phyloP scores from a whole-genome alignment of 441 rosid genomes.

The Biscutella auriculata region DNA sequence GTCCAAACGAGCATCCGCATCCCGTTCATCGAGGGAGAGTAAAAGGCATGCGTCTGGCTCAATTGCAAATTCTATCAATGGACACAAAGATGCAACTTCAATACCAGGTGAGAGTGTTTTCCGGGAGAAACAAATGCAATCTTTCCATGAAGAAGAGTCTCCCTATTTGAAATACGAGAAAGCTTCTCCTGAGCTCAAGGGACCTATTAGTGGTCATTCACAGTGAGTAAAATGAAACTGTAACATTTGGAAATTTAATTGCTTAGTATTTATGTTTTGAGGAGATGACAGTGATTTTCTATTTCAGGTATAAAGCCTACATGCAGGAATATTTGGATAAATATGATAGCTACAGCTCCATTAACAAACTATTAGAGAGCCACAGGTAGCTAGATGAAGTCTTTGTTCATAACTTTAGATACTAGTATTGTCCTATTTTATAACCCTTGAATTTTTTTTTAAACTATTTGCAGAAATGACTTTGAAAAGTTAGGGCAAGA shows the following conservation, averaged over 20 bases:
- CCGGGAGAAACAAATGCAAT: slow-evolving; percentile 41
- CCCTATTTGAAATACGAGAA: slow-evolving; percentile 71
- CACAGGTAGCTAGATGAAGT: slow-evolving; percentile 48
- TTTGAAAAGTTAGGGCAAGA: slow-evolving; percentile 70
- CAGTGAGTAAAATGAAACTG: slow-evolving; percentile 51
- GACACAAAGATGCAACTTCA: slow-evolving; percentile 32
- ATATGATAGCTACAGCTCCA: slow-evolving; percentile 58
- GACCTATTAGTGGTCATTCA: slow-evolving; percentile 55
- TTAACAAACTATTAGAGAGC: slow-evolving; percentile 63
- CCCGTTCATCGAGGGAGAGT: slow-evolving; percentile 40
- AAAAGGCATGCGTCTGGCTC: slow-evolving; percentile 31
- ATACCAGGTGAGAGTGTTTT: slow-evolving; percentile 32
- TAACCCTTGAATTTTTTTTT: not conserved
- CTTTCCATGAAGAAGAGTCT: slow-evolving; percentile 50
- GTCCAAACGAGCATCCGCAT: slow-evolving; percentile 36
- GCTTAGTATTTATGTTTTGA: slow-evolving; percentile 6
- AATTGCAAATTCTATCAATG: slow-evolving; percentile 28
- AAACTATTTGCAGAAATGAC: slow-evolving; percentile 25
- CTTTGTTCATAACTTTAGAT: not conserved
- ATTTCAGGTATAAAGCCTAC: slow-evolving; percentile 69
- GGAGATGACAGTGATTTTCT: slow-evolving; percentile 1
- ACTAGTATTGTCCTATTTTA: not conserved
- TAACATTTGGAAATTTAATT: not conserved
- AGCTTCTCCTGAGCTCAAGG: slow-evolving; percentile 70
- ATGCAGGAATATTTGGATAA: slow-evolving; percentile 71